These are phyloP conservation scores for Monilinia vaccinii-corymbosi DNA, from an alignment of 2,329 filamentous ascomycete species.

Conservation along the genomic window DNA sequence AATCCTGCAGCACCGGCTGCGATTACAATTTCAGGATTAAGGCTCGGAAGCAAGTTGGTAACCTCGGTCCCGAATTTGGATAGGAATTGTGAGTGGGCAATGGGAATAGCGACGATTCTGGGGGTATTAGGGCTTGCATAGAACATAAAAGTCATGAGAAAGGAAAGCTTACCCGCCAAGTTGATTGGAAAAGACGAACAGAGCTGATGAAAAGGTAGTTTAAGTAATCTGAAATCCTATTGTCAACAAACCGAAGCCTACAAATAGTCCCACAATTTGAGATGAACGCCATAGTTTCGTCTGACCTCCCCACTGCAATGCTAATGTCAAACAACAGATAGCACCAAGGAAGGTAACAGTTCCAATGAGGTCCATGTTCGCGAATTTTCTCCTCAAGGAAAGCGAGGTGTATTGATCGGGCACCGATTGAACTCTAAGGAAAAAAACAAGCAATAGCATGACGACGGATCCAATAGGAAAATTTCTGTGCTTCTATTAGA, in stretches of 20 bases:
- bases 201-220: no score
- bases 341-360: constrained; percentile 28
- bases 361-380: not conserved
- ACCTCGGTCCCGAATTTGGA: not conserved
- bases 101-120: not conserved
- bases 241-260: not conserved
- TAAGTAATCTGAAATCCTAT: no score
- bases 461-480: constrained; percentile 27
- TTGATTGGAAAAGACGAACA: no score
- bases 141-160: not conserved
- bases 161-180: not conserved
- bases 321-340: constrained; percentile 29
- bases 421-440: not conserved
- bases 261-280: constrained; percentile 20
- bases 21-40: constrained; percentile 33
- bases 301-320: constrained; percentile 30
- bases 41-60: constrained; percentile 18
- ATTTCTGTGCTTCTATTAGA: constrained; percentile 23
- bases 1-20: constrained; percentile 20
- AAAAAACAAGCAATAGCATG: constrained; percentile 5
- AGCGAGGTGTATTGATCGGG: not conserved
- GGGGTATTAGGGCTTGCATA: not conserved
- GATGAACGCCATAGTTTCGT: constrained; percentile 27
- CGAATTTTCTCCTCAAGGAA: not conserved
- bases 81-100: not conserved